Evolutionary conservation across 164 flowering plant species (phyloP).

Genomic region (Echeveria elegans): DNA sequence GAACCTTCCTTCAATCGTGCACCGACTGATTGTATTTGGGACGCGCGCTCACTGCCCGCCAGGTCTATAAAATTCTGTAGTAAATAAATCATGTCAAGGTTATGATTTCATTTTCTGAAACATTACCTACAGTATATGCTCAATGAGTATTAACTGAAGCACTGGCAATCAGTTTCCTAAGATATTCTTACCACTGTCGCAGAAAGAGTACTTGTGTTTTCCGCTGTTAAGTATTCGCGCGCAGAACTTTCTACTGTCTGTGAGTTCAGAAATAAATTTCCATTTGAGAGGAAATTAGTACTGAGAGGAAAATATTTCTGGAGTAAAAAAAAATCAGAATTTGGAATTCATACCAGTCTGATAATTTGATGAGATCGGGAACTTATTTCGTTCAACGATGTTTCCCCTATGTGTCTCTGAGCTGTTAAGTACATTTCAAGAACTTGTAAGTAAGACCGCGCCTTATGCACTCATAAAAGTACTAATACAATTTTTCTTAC

Average conservation of each 20-base stretch:
- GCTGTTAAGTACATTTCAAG: conserved; percentile 23
- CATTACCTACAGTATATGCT: not conserved
- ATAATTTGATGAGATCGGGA: conserved; percentile 66
- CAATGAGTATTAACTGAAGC: not conserved
- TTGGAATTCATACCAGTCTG: conserved; percentile 31
- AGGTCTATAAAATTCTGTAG: conserved; percentile 57
- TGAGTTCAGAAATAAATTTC: not conserved
- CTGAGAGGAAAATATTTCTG: not conserved
- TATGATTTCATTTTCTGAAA: not conserved
- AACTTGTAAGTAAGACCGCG: not conserved
- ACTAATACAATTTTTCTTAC: conserved; percentile 14
- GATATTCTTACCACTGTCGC: conserved; percentile 33
- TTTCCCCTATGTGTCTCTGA: conserved; percentile 48
- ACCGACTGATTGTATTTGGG: conserved; percentile 51
- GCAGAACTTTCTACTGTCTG: conserved; percentile 42
- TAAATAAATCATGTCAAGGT: too few species aligned
- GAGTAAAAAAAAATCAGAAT: not conserved
- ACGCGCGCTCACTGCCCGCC: conserved; percentile 67
- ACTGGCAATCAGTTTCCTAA: not conserved
- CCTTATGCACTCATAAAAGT: not conserved
- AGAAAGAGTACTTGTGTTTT: conserved; percentile 27
- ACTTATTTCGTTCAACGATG: conserved; percentile 45
- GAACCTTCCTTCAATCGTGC: conserved; percentile 59
- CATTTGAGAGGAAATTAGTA: not conserved
- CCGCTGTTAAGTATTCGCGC: conserved; percentile 24